These are phyloP conservation scores for Barbarea vulgaris DNA, from an alignment of 345 rosid species.

Conservation along the genomic window DNA sequence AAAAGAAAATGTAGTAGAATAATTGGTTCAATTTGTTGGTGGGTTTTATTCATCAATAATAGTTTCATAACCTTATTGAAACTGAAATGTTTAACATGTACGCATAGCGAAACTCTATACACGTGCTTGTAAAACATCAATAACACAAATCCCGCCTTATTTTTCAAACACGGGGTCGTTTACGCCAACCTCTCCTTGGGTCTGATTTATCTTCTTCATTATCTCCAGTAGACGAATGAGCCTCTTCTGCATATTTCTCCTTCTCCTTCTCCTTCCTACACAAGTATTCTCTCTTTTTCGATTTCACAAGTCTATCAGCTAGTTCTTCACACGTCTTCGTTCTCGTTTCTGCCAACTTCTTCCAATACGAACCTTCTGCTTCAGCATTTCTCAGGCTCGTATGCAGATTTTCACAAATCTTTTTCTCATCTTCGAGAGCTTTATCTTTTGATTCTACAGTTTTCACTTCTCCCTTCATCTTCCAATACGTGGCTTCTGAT, in stretches of 20 bases:
- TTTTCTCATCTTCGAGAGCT: not conserved
- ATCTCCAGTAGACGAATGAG: constrained; percentile 18
- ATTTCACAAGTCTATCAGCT: not conserved
- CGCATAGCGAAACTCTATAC: not conserved
- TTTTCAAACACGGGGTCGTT: constrained; percentile 20
- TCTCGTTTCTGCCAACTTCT: not conserved
- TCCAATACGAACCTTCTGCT: not conserved
- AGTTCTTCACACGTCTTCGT: not conserved
- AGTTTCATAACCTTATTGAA: no score
- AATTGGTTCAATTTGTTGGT: no score
- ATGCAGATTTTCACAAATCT: no score
- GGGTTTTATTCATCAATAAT: no score
- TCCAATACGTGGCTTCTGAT: not conserved
- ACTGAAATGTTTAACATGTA: not conserved
- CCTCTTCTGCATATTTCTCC: not conserved
- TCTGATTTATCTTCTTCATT: not conserved
- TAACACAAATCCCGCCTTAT: not conserved
- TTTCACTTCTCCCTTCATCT: not conserved
- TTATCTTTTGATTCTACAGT: not conserved
- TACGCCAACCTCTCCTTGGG: not conserved
- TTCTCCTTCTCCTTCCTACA: fast-evolving
- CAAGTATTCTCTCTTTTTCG: not conserved
- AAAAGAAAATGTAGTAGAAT: no score
- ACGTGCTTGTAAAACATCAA: not conserved
- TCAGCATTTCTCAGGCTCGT: not conserved